Evolutionary conservation across 306 rosid species (phyloP), one percentile per base, ranked within the genome.

Genomic region (Datisca glomerata): DNA sequence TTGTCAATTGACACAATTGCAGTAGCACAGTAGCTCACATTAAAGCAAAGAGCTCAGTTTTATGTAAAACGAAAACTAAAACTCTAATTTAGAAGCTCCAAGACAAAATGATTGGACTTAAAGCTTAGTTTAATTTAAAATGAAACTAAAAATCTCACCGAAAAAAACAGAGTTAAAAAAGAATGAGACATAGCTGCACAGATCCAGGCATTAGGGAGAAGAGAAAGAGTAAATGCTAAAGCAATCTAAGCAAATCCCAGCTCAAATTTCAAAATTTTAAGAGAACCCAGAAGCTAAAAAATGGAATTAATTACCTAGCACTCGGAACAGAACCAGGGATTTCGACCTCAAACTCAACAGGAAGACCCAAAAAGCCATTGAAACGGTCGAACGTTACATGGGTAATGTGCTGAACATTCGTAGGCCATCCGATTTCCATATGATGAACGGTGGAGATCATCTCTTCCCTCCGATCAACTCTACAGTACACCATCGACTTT

Each of bases 311-410:
- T 27, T 25, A 84, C 98, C 98, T 91, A 14, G 98, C 96, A 66
- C 98, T 91, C 24, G 98, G 98, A 41, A 91, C 96, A 23, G 79
- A 73, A 52, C 80, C 79, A 1, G 98, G 98, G 57, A 89, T 69
- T 69, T 89, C 74, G 11, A 82, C 76, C 55, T 84, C 63, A 17
- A 89, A 67, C 66, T 89, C 98, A 14, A 51, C 67, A 2, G 98
- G 95, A 4, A 89, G 85, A 18, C 98, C 98, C 20, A 89, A 75
- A 55, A 89, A 89, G 3, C 98, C 98, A 13, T 84, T 72, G 75
- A 84, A 89, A 14, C 95, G 81, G 18, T 89, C 98, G 42, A 89
- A 89, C 9, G 98, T 89, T 38, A 84, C 98, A 39, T 84, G 98
- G 5, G 92, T 66, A 20, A 84, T 59, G 57, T 89, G 98, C 12